Evolutionary conservation across 2,329 filamentous ascomycete genomes (phyloP), one percentile per base, ranked within the genome.

Genomic region (Aureobasidium sp.): DNA sequence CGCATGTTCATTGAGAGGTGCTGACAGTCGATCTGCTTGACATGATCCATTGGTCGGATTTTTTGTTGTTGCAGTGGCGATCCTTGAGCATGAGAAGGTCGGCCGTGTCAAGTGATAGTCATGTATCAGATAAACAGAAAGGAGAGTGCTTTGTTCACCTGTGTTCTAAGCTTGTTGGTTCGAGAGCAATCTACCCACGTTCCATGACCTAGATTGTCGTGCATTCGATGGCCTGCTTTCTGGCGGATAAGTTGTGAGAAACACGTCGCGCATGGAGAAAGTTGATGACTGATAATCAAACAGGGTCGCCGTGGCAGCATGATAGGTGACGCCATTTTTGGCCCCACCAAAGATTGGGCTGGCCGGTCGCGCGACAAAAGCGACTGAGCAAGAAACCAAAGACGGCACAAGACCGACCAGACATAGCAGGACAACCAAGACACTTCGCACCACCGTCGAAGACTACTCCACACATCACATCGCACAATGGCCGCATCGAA

Each of bases 401-500:
- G 22, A n/a, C 14, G 27, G 51, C 34, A n/a, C 48, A 52, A n/a
- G 2, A 15, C 37, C 22, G 12, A 12, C 37, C 4, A 48, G 25
- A 29, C 22, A 31, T n/a, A 55, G 8, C 12, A 39, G n/a, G 3
- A 39, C 20, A 52, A 25, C 34, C 31, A 51, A 12, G 15, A 34
- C 52, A 39, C 52, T 44, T 56, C 22, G 7, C 48, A 27, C 31
- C 51, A 31, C 25, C 27, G 9, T 11, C 34, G 15, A 22, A n/a
- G 1, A 27, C 49, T 27, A 36, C 37, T 36, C 12, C 47, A 49
- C 34, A 49, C 22, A 25, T 25, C 58, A 37, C 55, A 34, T n/a
- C 44, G 42, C 41, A 48, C 41, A 25, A 64, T 56, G 45, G 49
- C 63, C 44, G 49, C 64, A 34, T 51, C 58, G 27, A 66, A 60